Conservation (phyloP, 2,329 filamentous ascomycete species). For the Aureobasidium sp. region DNA sequence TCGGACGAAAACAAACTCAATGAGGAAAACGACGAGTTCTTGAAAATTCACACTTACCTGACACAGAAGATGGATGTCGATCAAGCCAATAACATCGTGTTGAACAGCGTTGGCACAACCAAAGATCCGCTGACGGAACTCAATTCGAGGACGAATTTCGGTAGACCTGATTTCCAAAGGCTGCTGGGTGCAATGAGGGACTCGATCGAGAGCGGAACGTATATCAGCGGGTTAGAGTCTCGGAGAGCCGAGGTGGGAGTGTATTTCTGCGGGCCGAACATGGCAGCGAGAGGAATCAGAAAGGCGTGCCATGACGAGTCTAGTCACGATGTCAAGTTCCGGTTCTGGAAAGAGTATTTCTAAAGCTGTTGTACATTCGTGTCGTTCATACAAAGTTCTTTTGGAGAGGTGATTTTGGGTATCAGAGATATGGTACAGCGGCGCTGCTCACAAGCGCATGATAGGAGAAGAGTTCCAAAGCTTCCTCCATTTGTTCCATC, state of each 20-base stretch:
- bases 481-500: not conserved
- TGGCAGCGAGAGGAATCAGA: constrained; percentile 72
- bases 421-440: constrained; percentile 6
- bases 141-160: constrained; percentile 84
- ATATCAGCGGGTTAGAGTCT: constrained; percentile 67
- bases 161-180: constrained; percentile 77
- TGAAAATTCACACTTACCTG: constrained; percentile 96
- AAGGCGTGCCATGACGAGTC: constrained; percentile 67
- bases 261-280: constrained; percentile 91
- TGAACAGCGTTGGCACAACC: constrained; percentile 84
- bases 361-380: constrained; percentile 18
- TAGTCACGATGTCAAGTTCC: constrained; percentile 75
- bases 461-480: not conserved
- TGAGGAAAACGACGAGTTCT: constrained; percentile 65
- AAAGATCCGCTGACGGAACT: constrained; percentile 90
- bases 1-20: constrained; percentile 51
- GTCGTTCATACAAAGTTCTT: not conserved
- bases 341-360: constrained; percentile 97
- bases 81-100: constrained; percentile 90
- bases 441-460: not conserved
- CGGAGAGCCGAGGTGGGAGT: constrained; percentile 83
- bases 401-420: constrained; percentile 10
- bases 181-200: constrained; percentile 79
- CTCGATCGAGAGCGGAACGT: constrained; percentile 76
- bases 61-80: constrained; percentile 89